Conservation (phyloP, 345 rosid species). For the Bruguiera sexangula region DNA sequence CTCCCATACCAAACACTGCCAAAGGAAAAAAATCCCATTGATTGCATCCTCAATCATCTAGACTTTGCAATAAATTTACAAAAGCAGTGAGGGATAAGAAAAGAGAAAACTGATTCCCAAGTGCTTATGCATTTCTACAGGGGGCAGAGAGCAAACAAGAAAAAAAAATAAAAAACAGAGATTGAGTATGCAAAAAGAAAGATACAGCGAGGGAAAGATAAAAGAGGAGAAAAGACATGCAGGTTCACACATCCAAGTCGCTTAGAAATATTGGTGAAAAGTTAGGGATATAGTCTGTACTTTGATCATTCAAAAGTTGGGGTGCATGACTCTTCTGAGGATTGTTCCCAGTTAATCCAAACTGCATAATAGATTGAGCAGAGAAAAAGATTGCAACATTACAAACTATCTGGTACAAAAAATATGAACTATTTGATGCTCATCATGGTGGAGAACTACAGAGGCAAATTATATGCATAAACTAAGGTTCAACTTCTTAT, state of each 20-base stretch:
- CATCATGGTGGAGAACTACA: no score
- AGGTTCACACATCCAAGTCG: not conserved
- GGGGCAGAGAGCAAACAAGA: not conserved
- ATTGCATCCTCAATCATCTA: no score
- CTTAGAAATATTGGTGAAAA: not conserved
- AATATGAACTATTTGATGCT: not conserved
- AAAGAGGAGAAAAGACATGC: not conserved
- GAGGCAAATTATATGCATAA: not conserved
- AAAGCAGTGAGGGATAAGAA: not conserved
- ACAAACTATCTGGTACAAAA: not conserved
- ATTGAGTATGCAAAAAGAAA: not conserved
- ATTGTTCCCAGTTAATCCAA: slow-evolving; percentile 68
- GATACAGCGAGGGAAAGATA: not conserved
- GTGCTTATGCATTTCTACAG: not conserved
- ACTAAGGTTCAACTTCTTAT: not conserved
- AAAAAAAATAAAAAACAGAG: not conserved
- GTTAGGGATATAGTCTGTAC: slow-evolving; percentile 35
- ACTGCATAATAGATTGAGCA: slow-evolving; percentile 43
- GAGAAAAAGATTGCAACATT: slow-evolving; percentile 1
- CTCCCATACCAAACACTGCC: slow-evolving; percentile 84
- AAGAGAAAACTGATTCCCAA: not conserved
- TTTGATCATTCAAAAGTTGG: slow-evolving; percentile 71
- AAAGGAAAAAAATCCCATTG: slow-evolving; percentile 9
- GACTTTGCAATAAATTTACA: no score
- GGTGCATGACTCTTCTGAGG: slow-evolving; percentile 69